Evolutionary conservation across 192 early-diverging fungal genomes (phyloP).

Genomic region (Podila verticillata): DNA sequence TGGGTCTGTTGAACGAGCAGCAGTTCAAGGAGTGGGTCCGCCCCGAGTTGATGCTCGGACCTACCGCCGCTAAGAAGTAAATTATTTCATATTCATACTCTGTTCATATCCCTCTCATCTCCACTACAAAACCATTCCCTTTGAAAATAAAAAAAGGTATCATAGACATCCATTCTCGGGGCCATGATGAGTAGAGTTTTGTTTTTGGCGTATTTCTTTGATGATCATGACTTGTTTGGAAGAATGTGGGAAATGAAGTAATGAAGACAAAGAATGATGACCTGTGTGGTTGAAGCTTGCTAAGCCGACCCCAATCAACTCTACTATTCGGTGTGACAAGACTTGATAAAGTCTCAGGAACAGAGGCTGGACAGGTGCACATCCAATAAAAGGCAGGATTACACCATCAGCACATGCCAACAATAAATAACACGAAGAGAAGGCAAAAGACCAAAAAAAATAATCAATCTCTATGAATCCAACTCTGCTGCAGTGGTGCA

Average conservation of each 20-base stretch:
- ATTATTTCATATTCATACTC: constrained; percentile 2
- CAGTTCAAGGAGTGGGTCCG: constrained; percentile 97
- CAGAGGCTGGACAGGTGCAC: neutral
- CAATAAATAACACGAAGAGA: too few relatives aligned
- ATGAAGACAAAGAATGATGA: too few relatives aligned
- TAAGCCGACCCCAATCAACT: neutral
- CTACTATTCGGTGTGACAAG: neutral
- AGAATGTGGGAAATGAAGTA: too few relatives aligned
- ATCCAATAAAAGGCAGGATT: neutral
- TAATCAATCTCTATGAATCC: too few relatives aligned
- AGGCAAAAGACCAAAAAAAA: too few relatives aligned
- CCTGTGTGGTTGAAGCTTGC: too few relatives aligned
- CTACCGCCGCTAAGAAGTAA: constrained; percentile 47
- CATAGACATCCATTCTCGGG: neutral
- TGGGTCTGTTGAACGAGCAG: constrained; percentile 87
- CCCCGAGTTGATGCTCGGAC: constrained; percentile 89
- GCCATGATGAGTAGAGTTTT: neutral
- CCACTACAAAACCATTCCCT: constrained; percentile 8
- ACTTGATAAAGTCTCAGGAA: neutral
- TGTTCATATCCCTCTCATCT: neutral
- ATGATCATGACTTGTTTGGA: too few relatives aligned
- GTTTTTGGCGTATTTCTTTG: too few relatives aligned
- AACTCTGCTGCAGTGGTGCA: too few relatives aligned
- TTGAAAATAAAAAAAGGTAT: neutral
- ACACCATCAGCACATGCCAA: constrained; percentile 2